These are phyloP conservation scores for Wickerhamiella cacticola DNA, from an alignment of 805 yeast species.

Conservation along the genomic window DNA sequence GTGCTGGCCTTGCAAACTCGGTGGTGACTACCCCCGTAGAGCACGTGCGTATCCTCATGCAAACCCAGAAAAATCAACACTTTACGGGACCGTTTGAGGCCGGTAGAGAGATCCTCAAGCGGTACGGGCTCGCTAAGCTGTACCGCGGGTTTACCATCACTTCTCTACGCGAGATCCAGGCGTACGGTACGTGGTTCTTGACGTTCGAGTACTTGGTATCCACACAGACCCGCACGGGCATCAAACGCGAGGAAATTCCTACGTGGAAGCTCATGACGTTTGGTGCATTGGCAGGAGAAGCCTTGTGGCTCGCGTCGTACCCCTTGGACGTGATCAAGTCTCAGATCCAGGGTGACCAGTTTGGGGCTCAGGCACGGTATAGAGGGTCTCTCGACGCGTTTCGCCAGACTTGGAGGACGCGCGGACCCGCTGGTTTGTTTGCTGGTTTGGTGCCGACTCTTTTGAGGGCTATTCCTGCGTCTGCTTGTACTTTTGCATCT, in stretches of 20 bases:
- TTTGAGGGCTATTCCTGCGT: slow-evolving; percentile 52
- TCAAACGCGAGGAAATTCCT: slow-evolving; percentile 36
- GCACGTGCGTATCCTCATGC: slow-evolving; percentile 51
- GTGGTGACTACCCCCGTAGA: slow-evolving; percentile 56
- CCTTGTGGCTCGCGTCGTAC: slow-evolving; percentile 56
- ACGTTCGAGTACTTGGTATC: slow-evolving; percentile 47
- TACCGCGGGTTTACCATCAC: slow-evolving; percentile 48
- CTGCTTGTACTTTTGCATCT: slow-evolving; percentile 68
- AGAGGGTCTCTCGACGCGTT: slow-evolving; percentile 35
- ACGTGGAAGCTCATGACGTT: slow-evolving; percentile 44
- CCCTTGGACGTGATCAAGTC: slow-evolving; percentile 58
- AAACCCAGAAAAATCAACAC: slow-evolving; percentile 34
- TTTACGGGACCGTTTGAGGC: slow-evolving; percentile 37
- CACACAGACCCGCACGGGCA: slow-evolving; percentile 17
- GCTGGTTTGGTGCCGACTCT: slow-evolving; percentile 47
- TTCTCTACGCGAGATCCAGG: slow-evolving; percentile 49
- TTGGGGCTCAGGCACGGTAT: slow-evolving; percentile 29
- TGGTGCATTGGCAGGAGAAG: slow-evolving; percentile 61
- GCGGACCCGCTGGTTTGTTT: slow-evolving; percentile 42
- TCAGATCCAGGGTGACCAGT: slow-evolving; percentile 43
- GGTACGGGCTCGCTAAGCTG: slow-evolving; percentile 39
- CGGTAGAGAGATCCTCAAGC: slow-evolving; percentile 33
- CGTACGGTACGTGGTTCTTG: slow-evolving; percentile 64
- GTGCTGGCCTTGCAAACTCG: slow-evolving; percentile 54
- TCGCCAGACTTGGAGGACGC: slow-evolving; percentile 32